These are phyloP conservation scores for Leccinum olivaceopallidum DNA, from an alignment of 768 basidiomycete genomes.

Conservation along the genomic window DNA sequence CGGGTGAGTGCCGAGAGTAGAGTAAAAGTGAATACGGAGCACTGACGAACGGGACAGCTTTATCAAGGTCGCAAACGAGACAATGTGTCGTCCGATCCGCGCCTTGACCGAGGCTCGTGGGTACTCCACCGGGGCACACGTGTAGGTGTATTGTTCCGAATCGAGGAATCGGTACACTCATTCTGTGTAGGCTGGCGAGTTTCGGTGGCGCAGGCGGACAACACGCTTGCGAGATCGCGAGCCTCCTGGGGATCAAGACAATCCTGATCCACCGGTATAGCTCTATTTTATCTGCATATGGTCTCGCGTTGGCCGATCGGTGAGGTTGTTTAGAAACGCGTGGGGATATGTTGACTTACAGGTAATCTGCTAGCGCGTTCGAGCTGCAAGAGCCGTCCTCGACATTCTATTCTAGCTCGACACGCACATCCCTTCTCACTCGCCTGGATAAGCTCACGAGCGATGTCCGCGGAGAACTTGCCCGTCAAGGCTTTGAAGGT, in stretches of 20 bases:
- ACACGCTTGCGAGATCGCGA: conserved; percentile 91
- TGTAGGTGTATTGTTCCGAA: conserved; percentile 35
- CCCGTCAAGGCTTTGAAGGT: conserved; percentile 77
- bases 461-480: conserved; percentile 66
- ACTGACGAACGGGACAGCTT: conserved; percentile 50
- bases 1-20: conserved; percentile 50
- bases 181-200: conserved; percentile 60
- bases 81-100: conserved; percentile 93
- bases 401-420: conserved; percentile 66
- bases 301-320: conserved; percentile 87
- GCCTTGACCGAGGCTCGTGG: conserved; percentile 89
- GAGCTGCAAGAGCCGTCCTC: conserved; percentile 92
- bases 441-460: conserved; percentile 70
- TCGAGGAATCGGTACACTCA: neutral
- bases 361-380: conserved; percentile 54
- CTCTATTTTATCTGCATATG: conserved; percentile 92
- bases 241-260: conserved; percentile 81
- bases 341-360: conserved; percentile 1
- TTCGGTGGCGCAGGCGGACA: conserved; percentile 93
- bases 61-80: conserved; percentile 96
- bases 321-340: conserved; percentile 22
- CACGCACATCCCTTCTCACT: conserved; percentile 51
- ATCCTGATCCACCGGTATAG: conserved; percentile 90
- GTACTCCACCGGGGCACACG: conserved; percentile 76
- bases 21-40: too few relatives aligned